Base-by-base conservation (phyloP, 495 filamentous ascomycete genomes). In the Podospora bellae-mahoneyi region DNA sequence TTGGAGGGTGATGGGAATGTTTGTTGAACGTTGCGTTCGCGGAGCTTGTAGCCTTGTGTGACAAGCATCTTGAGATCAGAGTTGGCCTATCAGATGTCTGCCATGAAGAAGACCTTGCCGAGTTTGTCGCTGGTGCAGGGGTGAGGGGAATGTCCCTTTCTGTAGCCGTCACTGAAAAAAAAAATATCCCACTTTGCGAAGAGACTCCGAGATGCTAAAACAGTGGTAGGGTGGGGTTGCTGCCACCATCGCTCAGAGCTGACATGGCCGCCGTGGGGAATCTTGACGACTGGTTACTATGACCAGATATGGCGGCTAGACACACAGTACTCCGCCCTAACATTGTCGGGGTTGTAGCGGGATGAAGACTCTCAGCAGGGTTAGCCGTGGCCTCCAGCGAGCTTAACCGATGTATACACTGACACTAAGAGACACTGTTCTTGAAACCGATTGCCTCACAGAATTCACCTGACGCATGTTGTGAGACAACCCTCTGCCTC, bases 1-100 rank as follows among this genome's bases (percentile, higher is more conserved):
- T 66, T 69, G 64, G 39, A 48, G 39, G 39, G 39, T 48, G 39
- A 48, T 48, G 39, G 39, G 39, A 48, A 69, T 69, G 63, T 64
- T 64, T 64, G 68, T 64, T 54, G 64, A 56, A 10, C 15, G 27
- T 27, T 56, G n/a, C 18, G 66, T 28, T 18, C 48, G 28, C 32
- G 44, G 60, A 44, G 32, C 61, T 34, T 39, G 39, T 64, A 69
- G 64, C 68, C 68, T 64, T 61, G 60, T 27, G 5, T n/a, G 60
- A 30, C 60, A 62, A n/a, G 60, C 30, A 34, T 62, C 26, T 19
- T 32, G 60, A 30, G 19, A 32, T 18, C 16, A 62, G 27, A 3
- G 4, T 1, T 19, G 27, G 18, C 26, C 60, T 20, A 34, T 58
- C 55, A 58, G 5, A 58, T 20, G 55, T n/a, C 10, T 58, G 39